These are phyloP conservation scores for Colletotrichum sp. DNA, from an alignment of 2,329 filamentous ascomycete species.

Conservation along the genomic window DNA sequence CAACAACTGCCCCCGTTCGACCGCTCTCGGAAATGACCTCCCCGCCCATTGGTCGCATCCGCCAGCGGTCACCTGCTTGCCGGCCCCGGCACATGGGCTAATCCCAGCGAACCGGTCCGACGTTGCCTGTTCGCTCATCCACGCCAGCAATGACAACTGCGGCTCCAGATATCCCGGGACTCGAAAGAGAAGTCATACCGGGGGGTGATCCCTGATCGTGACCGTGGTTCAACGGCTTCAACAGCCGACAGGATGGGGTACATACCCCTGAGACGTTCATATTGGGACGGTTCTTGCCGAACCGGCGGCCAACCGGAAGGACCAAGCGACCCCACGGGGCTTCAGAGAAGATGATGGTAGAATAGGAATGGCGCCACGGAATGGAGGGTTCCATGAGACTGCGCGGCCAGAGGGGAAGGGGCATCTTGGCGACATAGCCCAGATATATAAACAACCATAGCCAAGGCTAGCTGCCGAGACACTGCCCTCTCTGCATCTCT, in stretches of 20 bases:
- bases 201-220: neutral
- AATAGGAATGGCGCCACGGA: conserved; percentile 13
- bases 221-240: neutral
- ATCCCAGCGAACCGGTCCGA: conserved; percentile 10
- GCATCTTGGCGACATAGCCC: neutral
- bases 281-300: neutral
- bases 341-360: neutral
- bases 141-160: neutral
- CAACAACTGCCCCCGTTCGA: neutral
- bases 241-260: neutral
- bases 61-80: neutral
- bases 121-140: neutral
- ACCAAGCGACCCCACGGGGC: neutral
- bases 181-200: neutral
- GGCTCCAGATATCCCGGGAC: neutral
- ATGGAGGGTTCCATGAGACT: neutral
- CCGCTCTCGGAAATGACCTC: neutral
- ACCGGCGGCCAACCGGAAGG: neutral
- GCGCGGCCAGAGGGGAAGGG: neutral
- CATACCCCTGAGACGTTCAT: neutral
- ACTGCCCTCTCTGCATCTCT: neutral
- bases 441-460: conserved; percentile 2
- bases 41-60: neutral
- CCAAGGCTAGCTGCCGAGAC: neutral
- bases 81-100: neutral